Conservation (phyloP, 164 flowering plant species). For the Tetracentron sinense region DNA sequence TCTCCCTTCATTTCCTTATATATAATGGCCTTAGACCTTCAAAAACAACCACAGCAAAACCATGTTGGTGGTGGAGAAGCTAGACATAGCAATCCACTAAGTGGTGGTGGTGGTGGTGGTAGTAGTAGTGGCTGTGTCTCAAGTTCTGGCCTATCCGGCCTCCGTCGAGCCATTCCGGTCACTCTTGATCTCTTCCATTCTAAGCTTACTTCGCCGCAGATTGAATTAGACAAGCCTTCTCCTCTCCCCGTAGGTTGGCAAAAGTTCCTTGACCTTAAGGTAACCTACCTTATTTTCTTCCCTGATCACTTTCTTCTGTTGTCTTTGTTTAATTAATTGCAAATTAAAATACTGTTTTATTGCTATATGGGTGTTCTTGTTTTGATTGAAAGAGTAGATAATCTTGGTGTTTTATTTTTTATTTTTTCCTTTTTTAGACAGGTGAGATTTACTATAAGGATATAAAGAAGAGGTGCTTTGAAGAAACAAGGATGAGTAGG, state of each 20-base stretch:
- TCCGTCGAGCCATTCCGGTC: constrained; percentile 9
- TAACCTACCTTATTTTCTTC: constrained; percentile 6
- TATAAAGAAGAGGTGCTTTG: not conserved
- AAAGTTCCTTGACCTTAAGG: constrained; percentile 27
- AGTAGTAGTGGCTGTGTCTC: too few species aligned
- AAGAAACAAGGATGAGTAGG: constrained; percentile 46
- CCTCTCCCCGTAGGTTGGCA: constrained; percentile 25
- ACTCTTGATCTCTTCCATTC: constrained; percentile 24
- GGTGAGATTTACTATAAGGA: constrained; percentile 18
- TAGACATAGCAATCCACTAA: not conserved
- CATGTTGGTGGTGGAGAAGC: constrained; percentile 16
- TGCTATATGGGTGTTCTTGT: too few species aligned
- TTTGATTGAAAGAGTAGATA: too few species aligned
- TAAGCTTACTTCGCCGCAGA: constrained; percentile 10
- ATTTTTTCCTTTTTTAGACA: constrained; percentile 18
- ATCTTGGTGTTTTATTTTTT: not conserved
- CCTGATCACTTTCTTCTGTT: too few species aligned
- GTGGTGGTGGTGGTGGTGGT: too few species aligned
- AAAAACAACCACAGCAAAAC: constrained; percentile 19
- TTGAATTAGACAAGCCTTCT: constrained; percentile 18
- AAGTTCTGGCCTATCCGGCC: constrained; percentile 10
- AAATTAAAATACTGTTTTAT: too few species aligned
- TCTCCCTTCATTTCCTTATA: constrained; percentile 39
- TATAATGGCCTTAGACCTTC: constrained; percentile 44
- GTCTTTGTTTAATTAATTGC: too few species aligned